Evolutionary conservation across 2,329 filamentous ascomycete species (phyloP).

Genomic region (Parastagonospora nodorum): DNA sequence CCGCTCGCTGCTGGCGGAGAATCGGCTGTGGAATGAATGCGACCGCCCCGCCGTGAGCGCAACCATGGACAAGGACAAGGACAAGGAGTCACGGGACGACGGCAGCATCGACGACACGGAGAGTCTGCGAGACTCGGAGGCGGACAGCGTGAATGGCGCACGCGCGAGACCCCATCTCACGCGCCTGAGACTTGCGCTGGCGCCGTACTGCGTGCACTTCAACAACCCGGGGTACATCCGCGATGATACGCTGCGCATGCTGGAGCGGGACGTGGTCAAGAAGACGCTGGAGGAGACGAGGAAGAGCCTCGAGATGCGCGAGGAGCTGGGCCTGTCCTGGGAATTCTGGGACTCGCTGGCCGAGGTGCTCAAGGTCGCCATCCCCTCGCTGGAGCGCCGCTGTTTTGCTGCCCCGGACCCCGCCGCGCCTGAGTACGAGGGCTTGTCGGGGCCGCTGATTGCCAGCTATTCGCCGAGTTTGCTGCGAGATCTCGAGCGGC

Average conservation of each 20-base stretch:
- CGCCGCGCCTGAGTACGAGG: slow-evolving; percentile 61
- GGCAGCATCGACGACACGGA: slow-evolving; percentile 15
- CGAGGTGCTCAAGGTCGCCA: slow-evolving; percentile 62
- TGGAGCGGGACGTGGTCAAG: slow-evolving; percentile 61
- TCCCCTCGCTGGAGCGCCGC: slow-evolving; percentile 65
- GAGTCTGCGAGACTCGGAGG: slow-evolving; percentile 17
- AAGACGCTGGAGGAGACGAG: slow-evolving; percentile 64
- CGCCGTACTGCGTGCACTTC: slow-evolving; percentile 63
- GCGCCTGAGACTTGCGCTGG: slow-evolving; percentile 52
- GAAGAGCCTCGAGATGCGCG: slow-evolving; percentile 60
- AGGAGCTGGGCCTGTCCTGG: slow-evolving; percentile 61
- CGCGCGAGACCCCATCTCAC: slow-evolving; percentile 46
- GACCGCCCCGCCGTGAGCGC: slow-evolving; percentile 8
- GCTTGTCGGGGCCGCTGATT: slow-evolving; percentile 64
- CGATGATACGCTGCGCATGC: slow-evolving; percentile 62
- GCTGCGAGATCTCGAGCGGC: slow-evolving; percentile 65
- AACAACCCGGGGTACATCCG: slow-evolving; percentile 64
- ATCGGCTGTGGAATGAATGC: slow-evolving; percentile 27
- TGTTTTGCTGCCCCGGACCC: slow-evolving; percentile 66
- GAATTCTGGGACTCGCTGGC: slow-evolving; percentile 66
- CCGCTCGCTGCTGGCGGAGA: slow-evolving; percentile 26
- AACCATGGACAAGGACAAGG: slow-evolving; percentile 9
- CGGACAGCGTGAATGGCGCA: slow-evolving; percentile 15
- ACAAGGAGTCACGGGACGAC: slow-evolving; percentile 2
- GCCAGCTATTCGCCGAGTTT: slow-evolving; percentile 63